These are phyloP conservation scores for Rhodocollybia butyracea DNA, from an alignment of 768 basidiomycete species.

Conservation along the genomic window DNA sequence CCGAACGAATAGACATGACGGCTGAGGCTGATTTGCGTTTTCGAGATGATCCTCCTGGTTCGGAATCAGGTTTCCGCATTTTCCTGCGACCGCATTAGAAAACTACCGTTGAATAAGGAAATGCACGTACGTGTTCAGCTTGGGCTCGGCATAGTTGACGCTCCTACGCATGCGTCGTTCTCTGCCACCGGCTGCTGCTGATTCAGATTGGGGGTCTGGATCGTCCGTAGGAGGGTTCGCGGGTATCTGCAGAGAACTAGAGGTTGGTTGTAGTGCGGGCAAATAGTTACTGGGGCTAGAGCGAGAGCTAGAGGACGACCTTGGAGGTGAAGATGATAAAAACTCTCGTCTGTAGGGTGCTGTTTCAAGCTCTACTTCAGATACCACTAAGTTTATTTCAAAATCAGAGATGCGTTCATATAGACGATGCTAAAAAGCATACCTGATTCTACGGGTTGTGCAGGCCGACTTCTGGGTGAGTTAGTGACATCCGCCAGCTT, in stretches of 20 bases:
- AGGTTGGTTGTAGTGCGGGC: constrained; percentile 50
- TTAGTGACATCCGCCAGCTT: constrained; percentile 68
- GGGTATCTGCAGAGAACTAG: constrained; percentile 36
- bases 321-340: constrained; percentile 37
- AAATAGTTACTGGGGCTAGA: constrained; percentile 14
- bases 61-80: constrained; percentile 82
- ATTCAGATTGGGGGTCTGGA: constrained; percentile 24
- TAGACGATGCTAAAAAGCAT: constrained; percentile 6
- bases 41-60: constrained; percentile 34
- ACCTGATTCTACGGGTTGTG: constrained; percentile 45
- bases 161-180: constrained; percentile 69
- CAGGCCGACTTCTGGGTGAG: constrained; percentile 41
- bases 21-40: constrained; percentile 41
- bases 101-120: not conserved
- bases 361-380: constrained; percentile 14
- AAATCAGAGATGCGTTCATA: not conserved
- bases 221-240: constrained; percentile 30
- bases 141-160: constrained; percentile 84
- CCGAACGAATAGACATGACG: constrained; percentile 26
- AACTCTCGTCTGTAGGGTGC: constrained; percentile 16
- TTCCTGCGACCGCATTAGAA: constrained; percentile 32
- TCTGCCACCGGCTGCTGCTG: constrained; percentile 36
- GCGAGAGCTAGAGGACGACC: constrained; percentile 22
- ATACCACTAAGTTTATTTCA: constrained; percentile 15
- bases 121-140: constrained; percentile 76